Percentiles rank a stretch among this genome's conserved stretches.
These are phyloP conservation scores for Aspergillus cristatus DNA, from an alignment of 495 filamentous ascomycete genomes.

Conservation along the genomic window DNA sequence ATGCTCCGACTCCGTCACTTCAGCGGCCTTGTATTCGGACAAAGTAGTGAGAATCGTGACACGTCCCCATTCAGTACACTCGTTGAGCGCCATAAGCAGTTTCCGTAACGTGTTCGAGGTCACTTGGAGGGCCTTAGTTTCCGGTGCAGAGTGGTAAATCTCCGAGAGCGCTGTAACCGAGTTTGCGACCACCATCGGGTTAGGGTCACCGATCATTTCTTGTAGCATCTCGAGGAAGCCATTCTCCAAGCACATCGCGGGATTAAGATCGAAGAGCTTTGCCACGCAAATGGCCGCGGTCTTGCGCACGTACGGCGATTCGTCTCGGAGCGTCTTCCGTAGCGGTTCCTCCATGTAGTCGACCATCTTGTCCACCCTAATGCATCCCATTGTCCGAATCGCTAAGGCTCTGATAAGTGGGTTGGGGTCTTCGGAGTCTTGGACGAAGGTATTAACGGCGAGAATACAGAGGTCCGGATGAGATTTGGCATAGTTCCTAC, in stretches of 20 bases:
- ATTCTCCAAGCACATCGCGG: constrained; percentile 86
- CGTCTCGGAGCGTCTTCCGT: constrained; percentile 90
- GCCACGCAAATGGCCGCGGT: constrained; percentile 97
- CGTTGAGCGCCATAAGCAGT: constrained; percentile 91
- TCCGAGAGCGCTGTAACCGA: constrained; percentile 88
- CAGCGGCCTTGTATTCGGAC: constrained; percentile 74
- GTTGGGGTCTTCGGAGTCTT: constrained; percentile 98
- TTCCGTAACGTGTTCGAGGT: constrained; percentile 80
- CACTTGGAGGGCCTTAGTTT: constrained; percentile 77
- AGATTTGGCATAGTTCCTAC: constrained; percentile 98
- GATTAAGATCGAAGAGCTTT: constrained; percentile 94
- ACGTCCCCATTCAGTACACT: constrained; percentile 98
- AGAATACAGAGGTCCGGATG: constrained; percentile 98
- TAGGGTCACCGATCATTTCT: constrained; percentile 93
- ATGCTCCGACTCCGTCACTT: constrained; percentile 94
- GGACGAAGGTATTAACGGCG: constrained; percentile 97
- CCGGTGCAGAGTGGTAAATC: constrained; percentile 82
- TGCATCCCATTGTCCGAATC: constrained; percentile 99
- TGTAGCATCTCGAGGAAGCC: constrained; percentile 94
- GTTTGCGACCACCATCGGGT: constrained; percentile 98
- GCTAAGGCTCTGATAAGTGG: constrained; percentile 89
- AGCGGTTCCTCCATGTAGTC: constrained; percentile 99
- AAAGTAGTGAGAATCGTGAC: constrained; percentile 88
- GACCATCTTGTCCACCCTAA: constrained; percentile 98
- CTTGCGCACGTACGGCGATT: constrained; percentile 97